These are phyloP conservation scores for Silene noctiflora DNA, from an alignment of 179 eudicot genomes.

Conservation along the genomic window DNA sequence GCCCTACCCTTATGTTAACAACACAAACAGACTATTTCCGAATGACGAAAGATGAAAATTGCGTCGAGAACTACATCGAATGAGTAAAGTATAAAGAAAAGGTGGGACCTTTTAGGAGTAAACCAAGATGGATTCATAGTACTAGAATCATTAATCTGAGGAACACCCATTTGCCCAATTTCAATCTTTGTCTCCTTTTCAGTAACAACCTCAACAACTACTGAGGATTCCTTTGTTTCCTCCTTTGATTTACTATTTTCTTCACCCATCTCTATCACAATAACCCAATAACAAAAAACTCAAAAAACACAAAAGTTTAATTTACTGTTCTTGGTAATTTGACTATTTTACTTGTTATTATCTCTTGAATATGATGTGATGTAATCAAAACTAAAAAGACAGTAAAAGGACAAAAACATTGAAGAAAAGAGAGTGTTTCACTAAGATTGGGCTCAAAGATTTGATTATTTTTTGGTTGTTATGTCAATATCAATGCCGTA, in stretches of 20 bases:
- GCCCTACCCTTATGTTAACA: too few species aligned
- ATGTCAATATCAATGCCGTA: slow-evolving; percentile 21
- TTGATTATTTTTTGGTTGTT: slow-evolving; percentile 5
- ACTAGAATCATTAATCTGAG: slow-evolving; percentile 26
- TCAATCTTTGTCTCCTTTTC: slow-evolving; percentile 16
- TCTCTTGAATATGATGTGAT: slow-evolving; percentile 19
- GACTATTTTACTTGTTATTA: slow-evolving; percentile 1
- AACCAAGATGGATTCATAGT: slow-evolving; percentile 67
- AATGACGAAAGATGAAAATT: not conserved
- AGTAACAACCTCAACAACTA: slow-evolving; percentile 20
- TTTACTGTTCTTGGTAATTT: slow-evolving; percentile 18
- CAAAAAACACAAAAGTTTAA: too few species aligned
- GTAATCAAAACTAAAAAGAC: slow-evolving; percentile 17
- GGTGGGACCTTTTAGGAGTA: slow-evolving; percentile 59
- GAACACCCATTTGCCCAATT: slow-evolving; percentile 18
- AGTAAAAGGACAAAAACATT: slow-evolving; percentile 10
- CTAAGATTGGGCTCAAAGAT: slow-evolving; percentile 25
- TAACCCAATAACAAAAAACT: too few species aligned
- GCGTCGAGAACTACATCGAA: too few species aligned
- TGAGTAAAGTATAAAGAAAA: not conserved
- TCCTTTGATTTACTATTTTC: slow-evolving; percentile 25
- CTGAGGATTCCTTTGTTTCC: slow-evolving; percentile 28
- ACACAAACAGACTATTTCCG: too few species aligned
- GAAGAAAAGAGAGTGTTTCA: not conserved
- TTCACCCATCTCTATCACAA: slow-evolving; percentile 17